Conservation (phyloP, 2,329 filamentous ascomycete genomes). For the Metarhizium sp. region DNA sequence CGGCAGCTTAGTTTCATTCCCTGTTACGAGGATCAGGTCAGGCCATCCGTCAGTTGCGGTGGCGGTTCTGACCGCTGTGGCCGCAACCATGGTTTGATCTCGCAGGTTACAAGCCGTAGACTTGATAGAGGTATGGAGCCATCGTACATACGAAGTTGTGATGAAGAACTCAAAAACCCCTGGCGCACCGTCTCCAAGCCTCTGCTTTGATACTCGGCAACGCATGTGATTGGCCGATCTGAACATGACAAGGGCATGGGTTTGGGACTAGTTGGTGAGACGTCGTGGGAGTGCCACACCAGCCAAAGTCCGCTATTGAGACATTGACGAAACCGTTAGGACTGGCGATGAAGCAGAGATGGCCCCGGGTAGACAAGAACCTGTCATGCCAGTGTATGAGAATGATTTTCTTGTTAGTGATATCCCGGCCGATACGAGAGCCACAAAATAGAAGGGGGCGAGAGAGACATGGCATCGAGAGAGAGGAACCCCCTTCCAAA, state of each 20-base stretch:
- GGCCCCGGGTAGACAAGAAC: neutral
- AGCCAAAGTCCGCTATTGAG: neutral
- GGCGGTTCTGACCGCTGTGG: neutral
- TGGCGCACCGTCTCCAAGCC: neutral
- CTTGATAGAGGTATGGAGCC: too few relatives aligned
- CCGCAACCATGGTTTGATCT: neutral
- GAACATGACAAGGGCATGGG: neutral
- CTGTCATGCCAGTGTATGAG: slow-evolving; percentile 1
- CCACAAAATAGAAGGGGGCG: too few relatives aligned
- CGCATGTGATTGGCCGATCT: neutral
- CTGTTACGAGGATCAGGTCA: neutral
- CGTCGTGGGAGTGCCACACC: neutral
- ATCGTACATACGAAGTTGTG: neutral
- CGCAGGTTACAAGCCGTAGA: too few relatives aligned
- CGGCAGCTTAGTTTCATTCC: neutral
- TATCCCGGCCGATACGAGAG: too few relatives aligned
- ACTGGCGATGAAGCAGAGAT: neutral
- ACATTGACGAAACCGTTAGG: slow-evolving; percentile 3
- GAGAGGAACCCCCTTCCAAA: too few relatives aligned
- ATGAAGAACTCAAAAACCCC: neutral
- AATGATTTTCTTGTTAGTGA: neutral
- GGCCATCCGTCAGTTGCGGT: neutral
- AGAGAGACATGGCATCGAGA: too few relatives aligned
- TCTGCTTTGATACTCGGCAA: neutral
- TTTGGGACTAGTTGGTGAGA: neutral